These are phyloP conservation scores for Alternaria brassicicola DNA, from an alignment of 2,329 filamentous ascomycete species.

Conservation along the genomic window DNA sequence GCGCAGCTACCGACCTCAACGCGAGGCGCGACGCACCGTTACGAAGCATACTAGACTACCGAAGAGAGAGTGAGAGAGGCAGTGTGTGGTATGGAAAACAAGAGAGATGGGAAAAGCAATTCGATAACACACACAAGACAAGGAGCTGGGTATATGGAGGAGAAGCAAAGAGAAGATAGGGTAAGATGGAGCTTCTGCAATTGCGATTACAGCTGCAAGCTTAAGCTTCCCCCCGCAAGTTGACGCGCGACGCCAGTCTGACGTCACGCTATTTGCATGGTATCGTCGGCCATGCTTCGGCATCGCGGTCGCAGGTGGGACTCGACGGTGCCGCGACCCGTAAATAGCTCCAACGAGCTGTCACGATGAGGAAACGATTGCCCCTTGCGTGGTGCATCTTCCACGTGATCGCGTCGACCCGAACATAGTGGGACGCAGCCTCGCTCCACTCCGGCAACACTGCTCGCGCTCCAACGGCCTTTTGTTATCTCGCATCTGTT, in stretches of 20 bases:
- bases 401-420: background rate
- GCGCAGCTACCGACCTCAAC: slow-evolving; percentile 46
- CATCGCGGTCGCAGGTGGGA: slow-evolving; percentile 5
- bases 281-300: slow-evolving; percentile 13
- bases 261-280: slow-evolving; percentile 13
- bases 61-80: background rate
- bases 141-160: slow-evolving; percentile 13
- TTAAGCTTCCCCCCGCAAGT: slow-evolving; percentile 8
- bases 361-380: slow-evolving; percentile 1
- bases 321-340: slow-evolving; percentile 9
- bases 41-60: slow-evolving; percentile 50
- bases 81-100: background rate
- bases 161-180: background rate
- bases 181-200: background rate
- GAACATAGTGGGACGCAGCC: background rate
- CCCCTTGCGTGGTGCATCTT: background rate
- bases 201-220: slow-evolving; percentile 4
- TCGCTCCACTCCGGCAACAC: background rate
- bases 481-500: too few relatives aligned
- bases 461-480: background rate
- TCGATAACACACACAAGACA: background rate
- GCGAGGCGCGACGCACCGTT: slow-evolving; percentile 51
- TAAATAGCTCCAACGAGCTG: background rate
- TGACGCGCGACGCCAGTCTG: slow-evolving; percentile 14
- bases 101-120: background rate